A percentile compares a stretch with the other conserved stretches of the same genome.
These are phyloP conservation scores for Ophiostoma ips DNA, from an alignment of 2,329 filamentous ascomycete genomes.

Conservation along the genomic window DNA sequence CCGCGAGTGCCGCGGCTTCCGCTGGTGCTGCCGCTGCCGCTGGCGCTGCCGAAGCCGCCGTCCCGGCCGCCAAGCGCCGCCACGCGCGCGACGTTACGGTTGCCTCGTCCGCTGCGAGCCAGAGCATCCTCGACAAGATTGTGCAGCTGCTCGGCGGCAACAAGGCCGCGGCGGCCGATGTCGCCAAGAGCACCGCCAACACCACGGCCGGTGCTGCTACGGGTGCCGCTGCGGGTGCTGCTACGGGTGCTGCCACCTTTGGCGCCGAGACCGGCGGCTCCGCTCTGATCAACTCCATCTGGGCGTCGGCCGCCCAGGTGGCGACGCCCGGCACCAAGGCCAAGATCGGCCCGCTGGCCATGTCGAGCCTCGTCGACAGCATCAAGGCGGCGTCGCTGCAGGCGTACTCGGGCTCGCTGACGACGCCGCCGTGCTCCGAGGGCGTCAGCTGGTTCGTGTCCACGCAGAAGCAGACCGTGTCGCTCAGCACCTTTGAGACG, in stretches of 20 bases:
- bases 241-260: not conserved
- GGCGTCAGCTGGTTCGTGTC: conserved; percentile 34
- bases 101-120: not conserved
- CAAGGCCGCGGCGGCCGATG: conserved; percentile 19
- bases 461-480: conserved; percentile 27
- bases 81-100: conserved; percentile 6
- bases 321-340: conserved; percentile 27
- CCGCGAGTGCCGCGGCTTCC: not conserved
- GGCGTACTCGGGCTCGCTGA: conserved; percentile 32
- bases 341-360: conserved; percentile 27
- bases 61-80: conserved; percentile 3
- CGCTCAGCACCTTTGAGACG: conserved; percentile 23
- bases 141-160: conserved; percentile 19
- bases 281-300: conserved; percentile 32
- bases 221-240: conserved; percentile 25
- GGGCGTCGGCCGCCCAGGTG: conserved; percentile 28
- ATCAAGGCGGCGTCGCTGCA: conserved; percentile 26
- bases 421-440: conserved; percentile 35
- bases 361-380: conserved; percentile 28
- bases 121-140: not conserved
- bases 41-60: not conserved
- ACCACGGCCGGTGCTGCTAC: conserved; percentile 17
- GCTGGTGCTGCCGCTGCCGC: not conserved
- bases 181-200: not conserved
- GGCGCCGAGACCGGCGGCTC: conserved; percentile 19